Conservation (phyloP, 2,329 filamentous ascomycete species). For the Alternaria sp. region DNA sequence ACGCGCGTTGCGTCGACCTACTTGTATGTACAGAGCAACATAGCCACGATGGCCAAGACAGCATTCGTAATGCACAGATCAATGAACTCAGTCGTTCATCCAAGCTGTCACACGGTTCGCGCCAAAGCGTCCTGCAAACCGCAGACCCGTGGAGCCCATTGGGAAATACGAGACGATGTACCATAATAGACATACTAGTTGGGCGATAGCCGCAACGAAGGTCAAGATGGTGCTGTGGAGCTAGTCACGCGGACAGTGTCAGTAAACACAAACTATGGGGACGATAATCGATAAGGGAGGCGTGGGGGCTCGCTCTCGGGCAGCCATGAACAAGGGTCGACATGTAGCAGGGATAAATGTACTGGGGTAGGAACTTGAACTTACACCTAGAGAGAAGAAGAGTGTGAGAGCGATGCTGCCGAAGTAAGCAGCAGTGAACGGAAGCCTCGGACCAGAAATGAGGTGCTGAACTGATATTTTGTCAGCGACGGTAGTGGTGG, state of each 20-base stretch:
- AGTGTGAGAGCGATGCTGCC: conserved; percentile 88
- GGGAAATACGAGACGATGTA: conserved; percentile 98
- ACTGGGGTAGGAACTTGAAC: conserved; percentile 50
- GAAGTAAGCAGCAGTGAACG: conserved; percentile 94
- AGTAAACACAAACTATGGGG: conserved; percentile 39
- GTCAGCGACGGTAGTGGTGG: conserved; percentile 24
- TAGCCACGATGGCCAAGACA: conserved; percentile 19
- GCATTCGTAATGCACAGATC: conserved; percentile 9
- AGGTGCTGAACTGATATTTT: conserved; percentile 71
- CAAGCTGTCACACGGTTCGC: conserved; percentile 83
- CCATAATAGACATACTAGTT: conserved; percentile 84
- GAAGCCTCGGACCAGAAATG: conserved; percentile 80
- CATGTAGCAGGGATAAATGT: conserved; percentile 18
- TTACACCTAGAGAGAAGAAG: conserved; percentile 90
- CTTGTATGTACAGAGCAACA: conserved; percentile 17
- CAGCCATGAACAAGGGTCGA: conserved; percentile 35
- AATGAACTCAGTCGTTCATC: conserved; percentile 71
- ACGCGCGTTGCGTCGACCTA: conserved; percentile 29
- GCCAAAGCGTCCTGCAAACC: conserved; percentile 85
- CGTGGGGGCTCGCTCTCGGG: conserved; percentile 29
- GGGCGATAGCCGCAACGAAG: conserved; percentile 80
- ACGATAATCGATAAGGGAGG: conserved; percentile 41
- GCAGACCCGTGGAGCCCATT: conserved; percentile 88
- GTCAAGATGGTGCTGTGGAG: conserved; percentile 85
- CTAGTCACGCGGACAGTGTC: conserved; percentile 46